These are phyloP conservation scores for Thelephora ganbajun DNA, from an alignment of 768 basidiomycete species.

Conservation along the genomic window DNA sequence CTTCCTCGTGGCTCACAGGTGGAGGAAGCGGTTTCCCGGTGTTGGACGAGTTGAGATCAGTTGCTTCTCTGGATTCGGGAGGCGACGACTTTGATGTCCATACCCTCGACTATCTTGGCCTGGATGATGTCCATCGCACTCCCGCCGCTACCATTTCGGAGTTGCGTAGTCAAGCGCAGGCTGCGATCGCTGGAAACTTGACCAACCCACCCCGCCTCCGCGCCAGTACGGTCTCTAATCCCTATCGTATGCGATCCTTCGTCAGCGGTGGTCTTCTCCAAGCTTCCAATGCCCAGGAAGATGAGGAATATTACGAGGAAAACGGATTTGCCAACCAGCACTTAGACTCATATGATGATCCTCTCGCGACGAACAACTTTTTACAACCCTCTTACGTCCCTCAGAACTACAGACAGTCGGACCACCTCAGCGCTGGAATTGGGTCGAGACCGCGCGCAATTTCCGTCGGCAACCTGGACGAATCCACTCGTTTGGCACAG, in stretches of 20 bases:
- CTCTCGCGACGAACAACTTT: conserved; percentile 37
- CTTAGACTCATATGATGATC: conserved; percentile 44
- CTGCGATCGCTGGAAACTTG: conserved; percentile 75
- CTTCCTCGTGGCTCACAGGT: conserved; percentile 73
- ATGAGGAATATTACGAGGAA: conserved; percentile 64
- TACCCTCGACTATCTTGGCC: conserved; percentile 91
- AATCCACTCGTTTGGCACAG: conserved; percentile 57
- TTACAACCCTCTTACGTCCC: conserved; percentile 47
- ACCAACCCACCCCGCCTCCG: conserved; percentile 64
- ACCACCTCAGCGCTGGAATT: conserved; percentile 42
- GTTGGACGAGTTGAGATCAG: conserved; percentile 72
- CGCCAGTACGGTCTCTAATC: conserved; percentile 86
- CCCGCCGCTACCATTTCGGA: conserved; percentile 86
- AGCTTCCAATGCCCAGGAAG: conserved; percentile 51
- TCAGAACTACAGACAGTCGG: conserved; percentile 61
- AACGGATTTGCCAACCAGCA: conserved; percentile 42
- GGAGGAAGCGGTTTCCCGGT: conserved; percentile 44
- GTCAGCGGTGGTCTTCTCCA: conserved; percentile 46
- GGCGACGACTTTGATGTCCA: conserved; percentile 85
- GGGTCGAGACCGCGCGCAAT: conserved; percentile 61
- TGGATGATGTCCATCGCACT: conserved; percentile 66
- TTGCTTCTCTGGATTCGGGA: conserved; percentile 65
- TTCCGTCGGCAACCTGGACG: conserved; percentile 80
- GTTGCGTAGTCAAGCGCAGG: conserved; percentile 79
- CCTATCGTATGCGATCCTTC: conserved; percentile 62